Base-by-base conservation (phyloP, 257 asterid species). In the Misopates orontium region DNA sequence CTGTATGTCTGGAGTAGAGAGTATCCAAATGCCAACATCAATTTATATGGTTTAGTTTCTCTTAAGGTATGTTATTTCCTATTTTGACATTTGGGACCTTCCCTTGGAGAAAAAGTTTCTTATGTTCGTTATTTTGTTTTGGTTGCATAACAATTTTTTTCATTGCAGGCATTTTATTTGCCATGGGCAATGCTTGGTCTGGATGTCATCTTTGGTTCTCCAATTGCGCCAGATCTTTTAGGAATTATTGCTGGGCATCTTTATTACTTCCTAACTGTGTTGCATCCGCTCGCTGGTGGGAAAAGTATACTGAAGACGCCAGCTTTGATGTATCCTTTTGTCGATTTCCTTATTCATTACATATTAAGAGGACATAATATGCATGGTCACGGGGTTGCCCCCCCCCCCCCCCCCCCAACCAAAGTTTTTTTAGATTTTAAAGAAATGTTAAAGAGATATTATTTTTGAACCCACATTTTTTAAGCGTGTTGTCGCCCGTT, bases 171-270 rank as follows among this genome's bases (percentile, higher is more conserved):
- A 65, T 90, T 93, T 81, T 93, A 90, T 78, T 71, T 94, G 70
- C 99, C 99, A n/a, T 94, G 99, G 99, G 91, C 97, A 45, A 90
- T 90, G 99, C 92, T 93, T 40, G 79, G 85, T 75, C 79, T 90
- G 52, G 96, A 90, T 70, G 96, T 86, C 76, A 85, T 93, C 54
- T 87, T 86, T 74, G 97, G 97, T 44, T 83, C 95, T 61, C 84
- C 89, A 64, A 73, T 87, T 17, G 78, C 70, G 64, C 99, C 92
- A 31, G 96, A 86, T 82, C 87, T 93, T 53, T 54, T 88, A 70
- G 97, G 99, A 28, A 87, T 90, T 50, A 52, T 93, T 66, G 96
- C 95, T 48, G 99, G 99, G 63, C 99, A 90, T 82, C 80, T 93
- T 3, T 94, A 82, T 72, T 90, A 90, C 85, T 94, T 94, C 82